A percentile compares a stretch with the other conserved stretches of the same genome.
Conservation (phyloP, 495 filamentous ascomycete genomes). For the Durotheca rogersii region DNA sequence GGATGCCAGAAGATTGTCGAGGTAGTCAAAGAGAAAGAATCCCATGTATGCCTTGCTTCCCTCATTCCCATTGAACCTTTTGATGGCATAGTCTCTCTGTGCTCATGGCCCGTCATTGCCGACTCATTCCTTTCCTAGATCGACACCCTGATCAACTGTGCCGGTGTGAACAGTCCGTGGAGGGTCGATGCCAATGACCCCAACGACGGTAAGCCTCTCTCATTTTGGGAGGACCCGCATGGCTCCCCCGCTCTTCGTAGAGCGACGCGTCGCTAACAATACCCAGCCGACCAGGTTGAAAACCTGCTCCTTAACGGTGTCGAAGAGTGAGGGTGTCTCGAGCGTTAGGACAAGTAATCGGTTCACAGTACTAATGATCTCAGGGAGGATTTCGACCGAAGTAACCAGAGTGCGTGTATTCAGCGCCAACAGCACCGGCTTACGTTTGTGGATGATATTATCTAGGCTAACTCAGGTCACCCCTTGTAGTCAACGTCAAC, state of each 20-base stretch:
- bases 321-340: conserved; percentile 20
- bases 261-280: neutral
- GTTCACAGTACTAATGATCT: neutral
- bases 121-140: neutral
- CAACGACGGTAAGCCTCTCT: conserved; percentile 16
- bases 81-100: neutral
- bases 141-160: conserved; percentile 26
- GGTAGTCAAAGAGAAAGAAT: conserved; percentile 7
- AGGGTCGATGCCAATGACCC: conserved; percentile 8
- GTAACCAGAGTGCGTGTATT: conserved; percentile 17
- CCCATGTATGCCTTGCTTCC: conserved; percentile 1
- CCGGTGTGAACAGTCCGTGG: conserved; percentile 23
- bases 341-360: neutral
- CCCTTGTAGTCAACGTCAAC: conserved; percentile 45
- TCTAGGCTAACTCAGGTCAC: neutral
- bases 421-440: no score
- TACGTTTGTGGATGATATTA: no score
- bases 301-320: conserved; percentile 23
- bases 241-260: neutral
- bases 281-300: conserved; percentile 24
- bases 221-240: neutral
- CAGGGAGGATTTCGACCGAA: conserved; percentile 37
- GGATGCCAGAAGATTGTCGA: conserved; percentile 18
- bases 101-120: neutral
- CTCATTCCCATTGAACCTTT: neutral